phyloP scores from a whole-genome alignment of 2,329 filamentous ascomycete species.

The Aspergillus arachidicola region DNA sequence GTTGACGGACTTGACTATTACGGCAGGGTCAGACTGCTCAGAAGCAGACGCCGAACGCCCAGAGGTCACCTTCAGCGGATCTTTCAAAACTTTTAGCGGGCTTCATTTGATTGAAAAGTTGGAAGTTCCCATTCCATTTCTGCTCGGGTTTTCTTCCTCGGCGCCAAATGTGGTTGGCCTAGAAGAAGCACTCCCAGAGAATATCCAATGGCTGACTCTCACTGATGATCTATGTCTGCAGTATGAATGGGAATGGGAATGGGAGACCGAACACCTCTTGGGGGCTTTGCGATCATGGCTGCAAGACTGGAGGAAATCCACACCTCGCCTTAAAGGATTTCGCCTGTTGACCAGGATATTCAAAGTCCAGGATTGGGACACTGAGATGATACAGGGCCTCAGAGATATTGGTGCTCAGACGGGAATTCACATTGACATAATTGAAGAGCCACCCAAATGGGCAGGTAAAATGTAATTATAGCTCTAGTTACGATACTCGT shows the following conservation, averaged over 20 bases:
- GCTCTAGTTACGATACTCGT: too few species aligned
- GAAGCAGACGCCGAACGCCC: neutral
- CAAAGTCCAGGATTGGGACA: too few species aligned
- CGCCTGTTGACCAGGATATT: too few species aligned
- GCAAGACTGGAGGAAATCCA: conserved; percentile 11
- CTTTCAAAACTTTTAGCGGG: neutral
- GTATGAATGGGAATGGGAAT: conserved; percentile 15
- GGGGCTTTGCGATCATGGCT: conserved; percentile 18
- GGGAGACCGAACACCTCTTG: neutral
- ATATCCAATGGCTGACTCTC: conserved; percentile 4
- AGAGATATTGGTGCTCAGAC: conserved; percentile 3
- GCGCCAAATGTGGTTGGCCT: neutral
- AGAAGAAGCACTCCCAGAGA: neutral
- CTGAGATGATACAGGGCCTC: too few species aligned
- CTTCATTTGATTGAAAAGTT: neutral
- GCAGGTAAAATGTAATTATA: too few species aligned
- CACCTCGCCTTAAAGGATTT: conserved; percentile 15
- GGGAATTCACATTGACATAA: too few species aligned
- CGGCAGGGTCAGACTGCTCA: conserved; percentile 7
- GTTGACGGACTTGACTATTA: conserved; percentile 22
- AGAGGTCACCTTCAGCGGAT: neutral
- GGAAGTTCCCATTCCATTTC: neutral
- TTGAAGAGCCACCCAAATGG: too few species aligned
- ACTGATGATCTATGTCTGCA: conserved; percentile 19
- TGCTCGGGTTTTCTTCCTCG: neutral